phyloP scores from a whole-genome alignment of 129 eudicot species.

The Silybum marianum region DNA sequence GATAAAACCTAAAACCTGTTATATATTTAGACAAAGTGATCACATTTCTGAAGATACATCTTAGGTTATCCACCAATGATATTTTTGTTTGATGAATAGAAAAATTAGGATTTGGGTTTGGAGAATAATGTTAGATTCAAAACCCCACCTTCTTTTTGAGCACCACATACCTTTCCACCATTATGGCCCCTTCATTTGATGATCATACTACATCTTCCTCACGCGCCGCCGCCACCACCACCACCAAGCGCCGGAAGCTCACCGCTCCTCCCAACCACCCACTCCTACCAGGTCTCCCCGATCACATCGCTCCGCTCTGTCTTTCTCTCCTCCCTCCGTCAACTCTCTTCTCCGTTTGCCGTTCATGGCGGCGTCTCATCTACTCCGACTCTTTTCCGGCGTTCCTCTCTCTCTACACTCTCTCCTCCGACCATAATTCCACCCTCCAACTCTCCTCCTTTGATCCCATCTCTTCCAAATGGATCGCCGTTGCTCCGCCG shows the following conservation, averaged over 20 bases:
- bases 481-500: slow-evolving; percentile 52
- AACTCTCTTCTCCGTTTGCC: slow-evolving; percentile 60
- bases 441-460: slow-evolving; percentile 41
- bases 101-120: not conserved
- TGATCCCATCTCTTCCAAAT: slow-evolving; percentile 61
- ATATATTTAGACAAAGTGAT: too few relatives aligned
- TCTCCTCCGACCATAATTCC: slow-evolving; percentile 17
- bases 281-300: slow-evolving; percentile 72
- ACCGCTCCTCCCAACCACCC: slow-evolving; percentile 19
- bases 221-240: slow-evolving; percentile 21
- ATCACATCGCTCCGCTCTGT: slow-evolving; percentile 65
- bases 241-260: slow-evolving; percentile 30
- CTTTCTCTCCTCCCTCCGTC: slow-evolving; percentile 61
- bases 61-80: too few relatives aligned
- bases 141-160: slow-evolving; percentile 1
- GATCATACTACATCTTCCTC: slow-evolving; percentile 12
- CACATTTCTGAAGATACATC: too few relatives aligned
- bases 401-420: slow-evolving; percentile 52
- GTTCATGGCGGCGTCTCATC: slow-evolving; percentile 67
- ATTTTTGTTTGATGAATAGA: not conserved
- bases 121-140: not conserved
- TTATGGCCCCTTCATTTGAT: slow-evolving; percentile 34
- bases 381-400: slow-evolving; percentile 59
- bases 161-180: slow-evolving; percentile 32
- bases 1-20: too few relatives aligned